Conservation (phyloP, 495 filamentous ascomycete species). For the Penicillium tannophilum region DNA sequence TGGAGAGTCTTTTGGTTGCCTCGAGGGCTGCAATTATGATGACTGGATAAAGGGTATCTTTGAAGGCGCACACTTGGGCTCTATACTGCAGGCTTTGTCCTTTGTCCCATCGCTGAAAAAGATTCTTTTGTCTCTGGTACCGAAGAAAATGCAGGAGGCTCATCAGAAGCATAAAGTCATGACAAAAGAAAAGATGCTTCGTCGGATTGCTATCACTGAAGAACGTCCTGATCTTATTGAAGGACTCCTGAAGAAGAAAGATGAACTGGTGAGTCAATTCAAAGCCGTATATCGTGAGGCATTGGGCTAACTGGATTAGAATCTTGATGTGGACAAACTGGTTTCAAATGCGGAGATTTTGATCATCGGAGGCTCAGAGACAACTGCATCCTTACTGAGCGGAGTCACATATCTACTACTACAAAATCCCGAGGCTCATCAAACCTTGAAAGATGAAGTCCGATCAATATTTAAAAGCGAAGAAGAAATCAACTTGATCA, state of each 20-base stretch:
- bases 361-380: constrained; percentile 61
- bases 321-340: background rate
- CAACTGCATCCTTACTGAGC: constrained; percentile 59
- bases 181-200: constrained; percentile 39
- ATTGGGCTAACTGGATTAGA: constrained; percentile 1
- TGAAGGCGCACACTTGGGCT: constrained; percentile 29
- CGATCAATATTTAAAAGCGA: constrained; percentile 43
- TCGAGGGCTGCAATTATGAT: constrained; percentile 51
- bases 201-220: constrained; percentile 40
- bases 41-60: constrained; percentile 58
- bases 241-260: constrained; percentile 48
- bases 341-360: constrained; percentile 38
- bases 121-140: constrained; percentile 15
- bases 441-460: constrained; percentile 48
- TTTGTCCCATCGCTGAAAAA: constrained; percentile 35
- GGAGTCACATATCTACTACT: constrained; percentile 56
- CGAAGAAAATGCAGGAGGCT: constrained; percentile 26
- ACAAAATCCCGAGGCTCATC: constrained; percentile 41
- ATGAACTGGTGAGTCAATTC: constrained; percentile 39
- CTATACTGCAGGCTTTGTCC: constrained; percentile 34
- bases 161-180: constrained; percentile 37
- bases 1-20: constrained; percentile 58
- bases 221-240: constrained; percentile 52
- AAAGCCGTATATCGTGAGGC: background rate
- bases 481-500: constrained; percentile 55